Conservation (phyloP, 192 early-diverging fungal genomes). For the Coemansia sp. region DNA sequence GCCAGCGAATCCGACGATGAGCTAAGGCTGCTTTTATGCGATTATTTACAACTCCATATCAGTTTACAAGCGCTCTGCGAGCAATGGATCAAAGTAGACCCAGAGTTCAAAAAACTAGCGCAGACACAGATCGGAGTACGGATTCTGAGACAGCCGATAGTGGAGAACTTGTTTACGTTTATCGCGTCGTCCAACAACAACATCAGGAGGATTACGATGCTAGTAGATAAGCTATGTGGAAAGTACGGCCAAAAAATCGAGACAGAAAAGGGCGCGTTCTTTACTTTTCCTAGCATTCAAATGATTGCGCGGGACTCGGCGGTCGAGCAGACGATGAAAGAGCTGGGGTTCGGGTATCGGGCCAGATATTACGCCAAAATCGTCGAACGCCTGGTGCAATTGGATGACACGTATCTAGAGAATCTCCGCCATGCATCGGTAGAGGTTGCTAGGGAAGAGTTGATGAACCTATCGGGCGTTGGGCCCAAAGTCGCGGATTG, state of each 20-base stretch:
- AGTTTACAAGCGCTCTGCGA: slow-evolving; percentile 61
- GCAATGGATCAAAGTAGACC: slow-evolving; percentile 63
- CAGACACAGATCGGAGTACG: slow-evolving; percentile 66
- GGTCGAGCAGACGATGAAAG: slow-evolving; percentile 68
- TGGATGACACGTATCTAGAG: slow-evolving; percentile 50
- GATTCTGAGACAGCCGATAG: slow-evolving; percentile 79
- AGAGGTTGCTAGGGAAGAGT: too few species aligned
- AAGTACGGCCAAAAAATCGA: slow-evolving; percentile 30
- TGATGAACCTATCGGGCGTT: too few species aligned
- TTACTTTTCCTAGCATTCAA: slow-evolving; percentile 71
- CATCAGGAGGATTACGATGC: slow-evolving; percentile 82
- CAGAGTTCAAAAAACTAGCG: slow-evolving; percentile 61
- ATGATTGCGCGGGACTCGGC: slow-evolving; percentile 54
- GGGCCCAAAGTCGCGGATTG: too few species aligned
- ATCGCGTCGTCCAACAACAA: slow-evolving; percentile 97
- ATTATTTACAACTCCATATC: slow-evolving; percentile 89
- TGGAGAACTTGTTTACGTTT: slow-evolving; percentile 87
- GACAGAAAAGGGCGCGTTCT: slow-evolving; percentile 49
- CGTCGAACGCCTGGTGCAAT: slow-evolving; percentile 58
- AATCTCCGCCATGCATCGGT: too few species aligned
- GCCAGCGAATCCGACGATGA: slow-evolving; percentile 16
- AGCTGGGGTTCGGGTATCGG: slow-evolving; percentile 92
- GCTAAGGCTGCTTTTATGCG: slow-evolving; percentile 42
- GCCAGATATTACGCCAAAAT: slow-evolving; percentile 88
- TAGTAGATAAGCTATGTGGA: slow-evolving; percentile 44